These are phyloP conservation scores for Trichoderma asperelloides DNA, from an alignment of 495 filamentous ascomycete genomes.

Conservation along the genomic window DNA sequence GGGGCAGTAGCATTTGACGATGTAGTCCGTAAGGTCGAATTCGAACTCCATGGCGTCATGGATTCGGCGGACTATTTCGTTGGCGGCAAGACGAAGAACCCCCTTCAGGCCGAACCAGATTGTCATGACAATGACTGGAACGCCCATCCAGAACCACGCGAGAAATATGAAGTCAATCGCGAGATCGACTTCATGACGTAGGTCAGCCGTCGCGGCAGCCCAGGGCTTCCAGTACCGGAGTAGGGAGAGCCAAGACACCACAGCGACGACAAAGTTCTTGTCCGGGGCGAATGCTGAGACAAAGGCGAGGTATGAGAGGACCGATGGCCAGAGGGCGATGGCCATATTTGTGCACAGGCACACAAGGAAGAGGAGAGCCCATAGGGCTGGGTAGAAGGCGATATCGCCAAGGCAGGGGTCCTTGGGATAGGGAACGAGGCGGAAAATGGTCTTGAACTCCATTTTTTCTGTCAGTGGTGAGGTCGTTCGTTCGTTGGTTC, in stretches of 20 bases:
- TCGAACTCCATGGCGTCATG: constrained; percentile 6
- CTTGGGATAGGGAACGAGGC: background rate
- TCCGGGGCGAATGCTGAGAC: constrained; percentile 1
- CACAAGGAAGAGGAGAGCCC: background rate
- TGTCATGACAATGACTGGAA: background rate
- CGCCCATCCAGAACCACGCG: background rate
- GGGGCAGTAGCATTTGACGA: constrained; percentile 5
- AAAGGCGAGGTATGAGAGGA: background rate
- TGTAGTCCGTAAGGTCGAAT: background rate
- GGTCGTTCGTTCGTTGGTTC: background rate
- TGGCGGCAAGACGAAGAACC: constrained; percentile 6
- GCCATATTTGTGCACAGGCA: background rate
- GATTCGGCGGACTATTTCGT: constrained; percentile 4
- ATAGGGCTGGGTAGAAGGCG: background rate
- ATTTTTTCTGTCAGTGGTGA: constrained; percentile 1
- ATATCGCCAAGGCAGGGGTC: background rate
- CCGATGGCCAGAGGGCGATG: background rate
- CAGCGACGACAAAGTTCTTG: constrained; percentile 2
- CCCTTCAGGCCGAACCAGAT: background rate
- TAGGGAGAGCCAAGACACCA: background rate
- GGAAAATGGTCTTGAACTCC: background rate
- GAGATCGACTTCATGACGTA: constrained; percentile 3
- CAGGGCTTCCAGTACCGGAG: constrained; percentile 3
- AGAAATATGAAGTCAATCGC: background rate
- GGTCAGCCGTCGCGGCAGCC: background rate